Evolutionary conservation across 176 grass and related monocot genomes (phyloP).

Genomic region (Ensete ventricosum): DNA sequence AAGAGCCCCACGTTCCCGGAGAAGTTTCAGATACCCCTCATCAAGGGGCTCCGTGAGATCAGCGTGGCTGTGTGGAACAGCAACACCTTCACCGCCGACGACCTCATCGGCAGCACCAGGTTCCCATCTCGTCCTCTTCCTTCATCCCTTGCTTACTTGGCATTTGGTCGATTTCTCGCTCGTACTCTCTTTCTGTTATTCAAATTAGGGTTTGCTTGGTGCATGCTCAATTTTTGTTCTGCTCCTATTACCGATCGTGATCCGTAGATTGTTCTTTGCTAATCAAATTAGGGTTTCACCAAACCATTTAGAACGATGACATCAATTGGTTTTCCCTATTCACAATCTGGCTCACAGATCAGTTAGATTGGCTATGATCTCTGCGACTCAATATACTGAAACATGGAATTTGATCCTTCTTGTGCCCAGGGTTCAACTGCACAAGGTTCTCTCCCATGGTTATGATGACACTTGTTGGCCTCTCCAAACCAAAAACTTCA

Average conservation of each 20-base stretch:
- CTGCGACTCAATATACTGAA: background rate
- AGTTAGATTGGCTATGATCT: background rate
- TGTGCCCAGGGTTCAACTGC: slow-evolving; percentile 46
- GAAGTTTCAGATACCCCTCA: slow-evolving; percentile 69
- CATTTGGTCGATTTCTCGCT: background rate
- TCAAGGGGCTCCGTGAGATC: slow-evolving; percentile 77
- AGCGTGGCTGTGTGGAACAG: slow-evolving; percentile 56
- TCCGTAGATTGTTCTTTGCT: too few species aligned
- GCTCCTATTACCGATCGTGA: too few species aligned
- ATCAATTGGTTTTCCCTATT: background rate
- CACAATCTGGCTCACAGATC: too few species aligned
- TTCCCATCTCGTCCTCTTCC: slow-evolving; percentile 11
- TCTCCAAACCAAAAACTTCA: slow-evolving; percentile 52
- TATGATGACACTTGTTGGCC: slow-evolving; percentile 73
- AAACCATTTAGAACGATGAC: background rate
- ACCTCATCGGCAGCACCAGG: slow-evolving; percentile 71
- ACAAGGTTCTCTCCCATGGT: slow-evolving; percentile 64
- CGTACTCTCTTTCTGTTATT: too few species aligned
- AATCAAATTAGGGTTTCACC: background rate
- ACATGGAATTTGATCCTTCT: background rate
- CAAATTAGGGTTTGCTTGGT: too few species aligned
- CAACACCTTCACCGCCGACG: slow-evolving; percentile 61
- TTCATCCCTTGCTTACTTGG: slow-evolving; percentile 2
- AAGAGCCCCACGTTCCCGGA: slow-evolving; percentile 71
- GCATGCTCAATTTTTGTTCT: too few species aligned